Conservation (phyloP, 306 rosid species). For the Ochetophila trinervis region DNA sequence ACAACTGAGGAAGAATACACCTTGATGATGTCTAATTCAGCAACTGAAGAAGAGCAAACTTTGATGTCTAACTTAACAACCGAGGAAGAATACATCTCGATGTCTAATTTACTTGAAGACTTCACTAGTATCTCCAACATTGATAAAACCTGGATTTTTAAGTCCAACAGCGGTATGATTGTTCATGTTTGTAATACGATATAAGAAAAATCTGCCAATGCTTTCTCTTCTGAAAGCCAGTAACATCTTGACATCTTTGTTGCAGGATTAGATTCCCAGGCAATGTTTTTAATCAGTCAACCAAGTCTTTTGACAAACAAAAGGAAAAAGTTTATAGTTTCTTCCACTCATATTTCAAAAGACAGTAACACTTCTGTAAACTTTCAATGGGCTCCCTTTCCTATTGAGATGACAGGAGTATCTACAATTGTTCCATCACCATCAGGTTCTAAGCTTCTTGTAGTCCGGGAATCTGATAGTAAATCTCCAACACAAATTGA, state of each 20-base stretch:
- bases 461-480: constrained; percentile 53
- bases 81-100: constrained; percentile 58
- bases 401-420: constrained; percentile 60
- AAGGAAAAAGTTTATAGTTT: constrained; percentile 48
- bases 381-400: constrained; percentile 78
- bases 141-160: constrained; percentile 72
- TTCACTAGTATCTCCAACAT: constrained; percentile 58
- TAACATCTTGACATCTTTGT: constrained; percentile 2
- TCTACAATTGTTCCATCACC: constrained; percentile 73
- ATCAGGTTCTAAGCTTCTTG: constrained; percentile 64
- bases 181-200: constrained; percentile 2
- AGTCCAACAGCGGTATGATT: constrained; percentile 46
- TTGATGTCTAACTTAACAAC: constrained; percentile 6
- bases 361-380: constrained; percentile 36
- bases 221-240: not conserved
- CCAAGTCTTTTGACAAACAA: constrained; percentile 62
- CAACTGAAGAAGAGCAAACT: no score
- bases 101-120: constrained; percentile 62
- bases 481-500: constrained; percentile 54
- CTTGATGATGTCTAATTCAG: not conserved
- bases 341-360: constrained; percentile 48
- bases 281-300: constrained; percentile 61
- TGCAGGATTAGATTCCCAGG: constrained; percentile 46
- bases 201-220: not conserved
- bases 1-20: no score